Evolutionary conservation across 495 filamentous ascomycete genomes (phyloP).

Genomic region (Daldinia loculata): DNA sequence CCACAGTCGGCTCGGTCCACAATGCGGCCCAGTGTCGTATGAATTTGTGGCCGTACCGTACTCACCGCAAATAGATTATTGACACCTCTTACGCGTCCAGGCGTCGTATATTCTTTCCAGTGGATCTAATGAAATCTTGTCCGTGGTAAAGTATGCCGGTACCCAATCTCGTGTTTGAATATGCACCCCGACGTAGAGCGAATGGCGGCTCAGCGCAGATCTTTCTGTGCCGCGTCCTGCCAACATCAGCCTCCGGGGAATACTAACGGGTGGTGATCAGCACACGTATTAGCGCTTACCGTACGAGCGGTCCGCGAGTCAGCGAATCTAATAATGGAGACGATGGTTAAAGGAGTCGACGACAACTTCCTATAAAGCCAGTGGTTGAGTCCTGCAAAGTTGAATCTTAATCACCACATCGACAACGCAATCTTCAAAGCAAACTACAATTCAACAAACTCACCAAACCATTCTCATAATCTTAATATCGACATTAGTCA

Average conservation of each 20-base stretch:
- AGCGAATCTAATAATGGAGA: background rate
- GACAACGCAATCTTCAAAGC: conserved; percentile 16
- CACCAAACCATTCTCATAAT: conserved; percentile 8
- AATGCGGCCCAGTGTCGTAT: background rate
- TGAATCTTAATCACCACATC: conserved; percentile 25
- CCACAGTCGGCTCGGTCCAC: conserved; percentile 7
- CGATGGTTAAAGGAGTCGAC: background rate
- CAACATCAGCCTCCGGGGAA: conserved; percentile 21
- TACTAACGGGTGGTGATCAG: background rate
- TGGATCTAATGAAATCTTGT: conserved; percentile 6
- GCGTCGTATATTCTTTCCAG: conserved; percentile 8
- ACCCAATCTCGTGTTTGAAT: conserved; percentile 24
- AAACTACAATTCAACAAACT: conserved; percentile 13
- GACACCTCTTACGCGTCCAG: conserved; percentile 4
- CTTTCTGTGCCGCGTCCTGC: conserved; percentile 21
- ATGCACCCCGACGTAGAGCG: conserved; percentile 18
- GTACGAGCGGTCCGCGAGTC: conserved; percentile 12
- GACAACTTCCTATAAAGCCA: conserved; percentile 26
- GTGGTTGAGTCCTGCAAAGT: conserved; percentile 11
- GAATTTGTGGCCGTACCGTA: conserved; percentile 11
- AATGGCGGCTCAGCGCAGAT: conserved; percentile 27
- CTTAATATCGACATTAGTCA: conserved; percentile 18
- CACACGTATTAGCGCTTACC: conserved; percentile 16
- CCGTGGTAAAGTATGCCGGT: background rate
- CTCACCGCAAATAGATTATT: conserved; percentile 24